Conservation (phyloP, 768 basidiomycete genomes). For the Suillus cothurnatus region DNA sequence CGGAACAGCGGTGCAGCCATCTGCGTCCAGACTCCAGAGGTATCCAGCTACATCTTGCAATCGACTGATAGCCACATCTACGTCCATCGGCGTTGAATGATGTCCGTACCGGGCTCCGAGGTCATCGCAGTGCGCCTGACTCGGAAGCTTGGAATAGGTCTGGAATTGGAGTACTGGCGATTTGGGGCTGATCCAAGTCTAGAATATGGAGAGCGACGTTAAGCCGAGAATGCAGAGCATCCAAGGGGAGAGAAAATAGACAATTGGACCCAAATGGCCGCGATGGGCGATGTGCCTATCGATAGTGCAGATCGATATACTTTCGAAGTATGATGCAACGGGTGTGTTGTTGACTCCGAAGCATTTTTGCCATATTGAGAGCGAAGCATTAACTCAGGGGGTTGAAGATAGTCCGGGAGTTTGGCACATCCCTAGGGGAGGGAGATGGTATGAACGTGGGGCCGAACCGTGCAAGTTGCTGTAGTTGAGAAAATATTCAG, state of each 20-base stretch:
- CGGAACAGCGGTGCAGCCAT: background rate
- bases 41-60: background rate
- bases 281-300: constrained; percentile 13
- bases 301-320: constrained; percentile 12
- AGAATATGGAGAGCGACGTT: background rate
- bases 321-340: constrained; percentile 1
- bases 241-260: background rate
- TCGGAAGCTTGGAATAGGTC: background rate
- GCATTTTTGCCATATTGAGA: background rate
- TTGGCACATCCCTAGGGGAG: background rate
- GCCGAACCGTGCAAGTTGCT: background rate
- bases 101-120: background rate
- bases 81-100: background rate
- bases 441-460: background rate
- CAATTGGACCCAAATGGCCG: background rate
- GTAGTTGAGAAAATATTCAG: background rate
- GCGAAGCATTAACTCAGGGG: background rate
- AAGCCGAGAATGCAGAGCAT: background rate
- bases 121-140: background rate
- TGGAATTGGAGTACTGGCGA: background rate
- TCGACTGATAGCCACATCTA: background rate
- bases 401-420: background rate
- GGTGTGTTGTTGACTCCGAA: background rate
- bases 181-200: background rate
- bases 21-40: background rate